phyloP scores from a whole-genome alignment of 345 rosid genomes.

The Cardamine occulta region DNA sequence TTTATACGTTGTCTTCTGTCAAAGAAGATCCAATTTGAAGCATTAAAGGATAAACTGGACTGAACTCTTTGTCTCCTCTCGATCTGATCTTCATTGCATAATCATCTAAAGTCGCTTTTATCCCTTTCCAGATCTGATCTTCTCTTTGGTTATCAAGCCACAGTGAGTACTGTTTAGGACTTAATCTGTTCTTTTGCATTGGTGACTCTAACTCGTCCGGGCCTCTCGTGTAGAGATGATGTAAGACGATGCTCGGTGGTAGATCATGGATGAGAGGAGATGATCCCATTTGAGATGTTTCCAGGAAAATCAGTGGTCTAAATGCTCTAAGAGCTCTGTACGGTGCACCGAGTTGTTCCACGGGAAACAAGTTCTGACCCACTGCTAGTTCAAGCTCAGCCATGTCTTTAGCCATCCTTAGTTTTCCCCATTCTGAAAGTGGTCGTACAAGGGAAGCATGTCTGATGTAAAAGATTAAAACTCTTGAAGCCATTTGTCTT shows the following conservation, averaged over 20 bases:
- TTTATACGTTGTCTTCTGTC: slow-evolving; percentile 36
- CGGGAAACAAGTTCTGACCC: slow-evolving; percentile 91
- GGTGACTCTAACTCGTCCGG: slow-evolving; percentile 92
- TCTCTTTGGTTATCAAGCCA: slow-evolving; percentile 97
- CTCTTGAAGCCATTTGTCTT: slow-evolving; percentile 87
- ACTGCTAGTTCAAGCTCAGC: slow-evolving; percentile 97
- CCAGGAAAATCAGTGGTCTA: slow-evolving; percentile 89
- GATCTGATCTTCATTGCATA: slow-evolving; percentile 74
- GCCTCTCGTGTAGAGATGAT: slow-evolving; percentile 92
- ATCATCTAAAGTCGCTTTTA: slow-evolving; percentile 95
- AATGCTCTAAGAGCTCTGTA: slow-evolving; percentile 96
- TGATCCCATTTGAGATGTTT: slow-evolving; percentile 76
- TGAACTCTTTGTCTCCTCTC: slow-evolving; percentile 97
- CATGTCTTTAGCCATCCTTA: slow-evolving; percentile 98
- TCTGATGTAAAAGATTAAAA: slow-evolving; percentile 82
- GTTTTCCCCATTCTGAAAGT: slow-evolving; percentile 94
- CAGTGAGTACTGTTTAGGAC: slow-evolving; percentile 79
- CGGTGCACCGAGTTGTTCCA: slow-evolving; percentile 96
- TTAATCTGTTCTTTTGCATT: slow-evolving; percentile 81
- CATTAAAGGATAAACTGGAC: slow-evolving; percentile 96
- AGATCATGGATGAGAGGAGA: slow-evolving; percentile 92
- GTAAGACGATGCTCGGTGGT: slow-evolving; percentile 83
- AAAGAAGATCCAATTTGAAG: slow-evolving; percentile 79
- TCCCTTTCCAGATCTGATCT: slow-evolving; percentile 98
- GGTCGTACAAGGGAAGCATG: slow-evolving; percentile 97